Conservation (phyloP, 257 asterid species). For the Craterostigma plantagineum region DNA sequence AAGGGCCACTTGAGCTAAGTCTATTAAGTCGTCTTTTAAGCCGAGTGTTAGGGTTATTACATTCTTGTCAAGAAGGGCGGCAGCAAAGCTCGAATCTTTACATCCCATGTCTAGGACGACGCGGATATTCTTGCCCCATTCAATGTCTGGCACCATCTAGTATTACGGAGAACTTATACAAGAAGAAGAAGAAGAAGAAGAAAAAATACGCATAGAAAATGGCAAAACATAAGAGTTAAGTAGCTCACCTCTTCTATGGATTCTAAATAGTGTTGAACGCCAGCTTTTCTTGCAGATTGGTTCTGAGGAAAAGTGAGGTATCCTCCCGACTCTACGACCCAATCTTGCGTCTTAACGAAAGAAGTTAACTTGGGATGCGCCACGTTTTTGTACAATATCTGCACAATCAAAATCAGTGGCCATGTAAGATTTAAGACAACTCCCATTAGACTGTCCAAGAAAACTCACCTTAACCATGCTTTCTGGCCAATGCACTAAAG, state of each 20-base stretch:
- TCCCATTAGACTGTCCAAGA: too few relatives aligned
- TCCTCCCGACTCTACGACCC: slow-evolving; percentile 71
- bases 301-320: slow-evolving; percentile 57
- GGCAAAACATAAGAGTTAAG: too few relatives aligned
- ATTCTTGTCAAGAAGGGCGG: slow-evolving; percentile 55
- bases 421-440: neutral
- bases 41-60: slow-evolving; percentile 72
- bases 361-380: slow-evolving; percentile 84
- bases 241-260: slow-evolving; percentile 79
- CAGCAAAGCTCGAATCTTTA: slow-evolving; percentile 68
- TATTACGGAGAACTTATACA: too few relatives aligned
- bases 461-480: slow-evolving; percentile 58
- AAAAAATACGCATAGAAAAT: neutral
- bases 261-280: slow-evolving; percentile 70
- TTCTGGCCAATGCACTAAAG: slow-evolving; percentile 67
- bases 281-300: slow-evolving; percentile 41
- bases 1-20: slow-evolving; percentile 73
- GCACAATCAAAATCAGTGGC: slow-evolving; percentile 12
- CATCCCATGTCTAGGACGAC: slow-evolving; percentile 77
- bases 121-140: slow-evolving; percentile 91
- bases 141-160: slow-evolving; percentile 96
- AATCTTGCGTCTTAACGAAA: slow-evolving; percentile 41
- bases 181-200: neutral
- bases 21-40: slow-evolving; percentile 72
- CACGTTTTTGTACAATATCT: slow-evolving; percentile 70